Conservation (phyloP, 169 alveolate species). For the Cryptosporidium sp. region DNA sequence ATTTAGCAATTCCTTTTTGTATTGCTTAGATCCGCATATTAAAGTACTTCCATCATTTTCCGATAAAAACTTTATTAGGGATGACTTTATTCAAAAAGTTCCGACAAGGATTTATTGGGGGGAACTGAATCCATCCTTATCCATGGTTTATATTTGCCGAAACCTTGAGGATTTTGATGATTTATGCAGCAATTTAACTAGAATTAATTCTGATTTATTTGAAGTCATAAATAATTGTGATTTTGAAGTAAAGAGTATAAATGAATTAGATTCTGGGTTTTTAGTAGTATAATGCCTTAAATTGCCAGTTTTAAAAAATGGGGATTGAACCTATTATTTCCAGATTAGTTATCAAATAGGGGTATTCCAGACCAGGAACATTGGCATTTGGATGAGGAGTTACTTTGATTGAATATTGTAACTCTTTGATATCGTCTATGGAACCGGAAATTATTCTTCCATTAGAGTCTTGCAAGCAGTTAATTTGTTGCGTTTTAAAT, state of each 20-base stretch:
- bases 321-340: slow-evolving; percentile 38
- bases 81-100: slow-evolving; percentile 45
- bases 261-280: slow-evolving; percentile 20
- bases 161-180: slow-evolving; percentile 40
- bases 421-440: slow-evolving; percentile 90
- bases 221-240: slow-evolving; percentile 11
- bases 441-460: slow-evolving; percentile 86
- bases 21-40: slow-evolving; percentile 67
- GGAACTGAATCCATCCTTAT: slow-evolving; percentile 48
- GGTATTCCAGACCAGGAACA: slow-evolving; percentile 33
- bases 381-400: slow-evolving; percentile 85
- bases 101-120: slow-evolving; percentile 65
- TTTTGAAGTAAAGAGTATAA: background rate
- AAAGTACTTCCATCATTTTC: slow-evolving; percentile 27
- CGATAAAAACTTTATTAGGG: slow-evolving; percentile 13
- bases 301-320: background rate
- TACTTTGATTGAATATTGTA: slow-evolving; percentile 88
- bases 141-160: slow-evolving; percentile 36
- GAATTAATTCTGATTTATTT: slow-evolving; percentile 42
- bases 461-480: slow-evolving; percentile 85
- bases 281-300: slow-evolving; percentile 11
- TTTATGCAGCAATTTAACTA: slow-evolving; percentile 18
- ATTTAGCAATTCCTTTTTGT: slow-evolving; percentile 24
- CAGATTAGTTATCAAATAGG: slow-evolving; percentile 33
- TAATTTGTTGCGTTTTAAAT: slow-evolving; percentile 90